Percentiles rank a stretch among this genome's conserved stretches.
Conservation (phyloP, 176 grass and related monocot genomes). For the Tillandsia fasciculata region DNA sequence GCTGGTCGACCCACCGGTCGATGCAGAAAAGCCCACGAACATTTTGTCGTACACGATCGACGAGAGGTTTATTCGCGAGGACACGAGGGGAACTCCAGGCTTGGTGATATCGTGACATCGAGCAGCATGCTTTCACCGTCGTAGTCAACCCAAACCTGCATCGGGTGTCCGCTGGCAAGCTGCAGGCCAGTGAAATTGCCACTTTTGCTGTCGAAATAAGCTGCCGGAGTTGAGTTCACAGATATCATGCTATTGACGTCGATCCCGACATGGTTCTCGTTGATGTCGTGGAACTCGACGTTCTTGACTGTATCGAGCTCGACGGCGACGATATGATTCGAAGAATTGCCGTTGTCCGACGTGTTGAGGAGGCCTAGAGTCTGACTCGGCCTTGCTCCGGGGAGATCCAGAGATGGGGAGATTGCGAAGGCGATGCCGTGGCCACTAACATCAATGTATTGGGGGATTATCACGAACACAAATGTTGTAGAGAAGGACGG, state of each 20-base stretch:
- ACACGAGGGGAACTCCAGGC: constrained; percentile 29
- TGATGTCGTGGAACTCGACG: constrained; percentile 27
- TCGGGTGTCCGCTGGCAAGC: constrained; percentile 7
- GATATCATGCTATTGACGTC: constrained; percentile 39
- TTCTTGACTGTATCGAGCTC: constrained; percentile 51
- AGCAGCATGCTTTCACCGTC: constrained; percentile 23
- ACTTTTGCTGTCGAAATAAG: not conserved
- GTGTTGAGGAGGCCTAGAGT: constrained; percentile 43
- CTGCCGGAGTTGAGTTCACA: not conserved
- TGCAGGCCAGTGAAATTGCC: not conserved
- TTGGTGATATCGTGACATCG: constrained; percentile 33
- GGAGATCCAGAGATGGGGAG: constrained; percentile 16
- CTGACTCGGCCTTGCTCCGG: constrained; percentile 23
- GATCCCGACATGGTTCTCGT: constrained; percentile 58
- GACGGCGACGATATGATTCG: constrained; percentile 40
- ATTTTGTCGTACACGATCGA: constrained; percentile 16
- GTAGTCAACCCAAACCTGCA: constrained; percentile 68
- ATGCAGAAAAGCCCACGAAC: constrained; percentile 52
- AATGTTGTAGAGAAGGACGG: constrained; percentile 61
- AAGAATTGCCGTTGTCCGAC: constrained; percentile 5
- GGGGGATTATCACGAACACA: constrained; percentile 34
- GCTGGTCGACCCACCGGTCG: constrained; percentile 45
- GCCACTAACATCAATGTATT: constrained; percentile 36
- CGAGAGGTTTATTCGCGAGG: constrained; percentile 26
- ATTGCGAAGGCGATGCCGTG: constrained; percentile 59